These are phyloP conservation scores for Castanea sativa DNA, from an alignment of 306 rosid genomes.

Conservation along the genomic window DNA sequence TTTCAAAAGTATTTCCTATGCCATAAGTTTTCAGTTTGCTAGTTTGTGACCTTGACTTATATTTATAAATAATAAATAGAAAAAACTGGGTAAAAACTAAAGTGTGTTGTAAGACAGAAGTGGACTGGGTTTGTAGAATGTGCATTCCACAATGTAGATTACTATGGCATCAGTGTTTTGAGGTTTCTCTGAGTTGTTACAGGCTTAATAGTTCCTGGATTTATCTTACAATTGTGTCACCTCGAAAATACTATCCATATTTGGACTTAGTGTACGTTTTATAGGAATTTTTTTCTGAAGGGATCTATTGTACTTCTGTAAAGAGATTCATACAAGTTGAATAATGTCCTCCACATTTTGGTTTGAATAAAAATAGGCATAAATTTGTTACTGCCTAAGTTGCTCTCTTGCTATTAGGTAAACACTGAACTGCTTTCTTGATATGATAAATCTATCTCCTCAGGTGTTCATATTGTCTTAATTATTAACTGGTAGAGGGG, in stretches of 20 bases:
- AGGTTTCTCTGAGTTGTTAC: background rate
- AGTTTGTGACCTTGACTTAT: too few species aligned
- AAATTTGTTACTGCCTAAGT: background rate
- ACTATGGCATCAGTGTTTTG: background rate
- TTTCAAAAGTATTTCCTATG: background rate
- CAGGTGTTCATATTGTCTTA: background rate
- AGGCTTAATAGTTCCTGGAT: background rate
- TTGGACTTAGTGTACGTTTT: background rate
- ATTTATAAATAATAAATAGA: too few species aligned
- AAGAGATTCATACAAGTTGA: background rate
- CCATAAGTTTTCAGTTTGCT: background rate
- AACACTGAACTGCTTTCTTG: background rate
- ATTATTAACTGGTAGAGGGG: background rate
- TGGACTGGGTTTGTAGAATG: background rate
- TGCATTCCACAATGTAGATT: background rate
- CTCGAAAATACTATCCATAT: background rate
- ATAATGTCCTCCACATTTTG: background rate
- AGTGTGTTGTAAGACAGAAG: too few species aligned
- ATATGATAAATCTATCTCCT: background rate
- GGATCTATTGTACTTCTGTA: background rate
- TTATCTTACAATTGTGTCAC: background rate
- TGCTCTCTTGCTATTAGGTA: background rate
- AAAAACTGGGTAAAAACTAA: too few species aligned
- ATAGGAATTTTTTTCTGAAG: background rate
- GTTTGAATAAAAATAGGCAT: too few species aligned